Base-by-base conservation (phyloP, 208 protist species). In the Leptomonas pyrrhocoris region DNA sequence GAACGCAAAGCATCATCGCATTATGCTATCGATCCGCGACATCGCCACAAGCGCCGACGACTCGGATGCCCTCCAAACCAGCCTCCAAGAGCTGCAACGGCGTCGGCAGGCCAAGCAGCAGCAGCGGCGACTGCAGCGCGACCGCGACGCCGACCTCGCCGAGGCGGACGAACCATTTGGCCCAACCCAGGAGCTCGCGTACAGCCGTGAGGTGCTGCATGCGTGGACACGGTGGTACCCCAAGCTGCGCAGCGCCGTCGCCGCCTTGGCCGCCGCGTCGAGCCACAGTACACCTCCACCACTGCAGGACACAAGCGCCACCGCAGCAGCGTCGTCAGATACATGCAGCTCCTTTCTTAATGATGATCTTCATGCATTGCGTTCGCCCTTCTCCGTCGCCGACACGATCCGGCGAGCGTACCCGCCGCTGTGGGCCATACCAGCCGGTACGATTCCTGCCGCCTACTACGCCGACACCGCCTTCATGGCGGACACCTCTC, bases 351-450 rank as follows among this genome's bases (percentile, higher is more conserved):
- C 34, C 9, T 38, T 38, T 9, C 34, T 12, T 9, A 38, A 9
- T 38, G 9, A 9, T 38, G 9, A 9, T 9, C 34, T 9, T 12
- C 7, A 38, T 9, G 34, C 34, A 38, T 9, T 9, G 34, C 34
- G 3, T 38, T 38, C 34, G 3, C 34, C 34, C 36, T 77, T 77
- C 72, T 72, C 72, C 25, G 58, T 77, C 18, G 58, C 40, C 11
- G 57, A 49, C 27, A 49, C 62, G 0, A 38, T 72, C 2, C 50
- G 51, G 4, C 34, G 13, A 0, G 2, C 55, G 21, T 75, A 83
- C 43, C 72, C 68, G 38, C 21, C 71, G 8, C 48, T 79, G 50
- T 90, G 85, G 85, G 54, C 78, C 34, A 83, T 90, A 23, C 85
- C 79, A 0, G 34, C 68, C 11, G 68, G 68, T 30, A 84, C 77